phyloP scores from a whole-genome alignment of 2,329 filamentous ascomycete genomes.

The Aureobasidium sp. region DNA sequence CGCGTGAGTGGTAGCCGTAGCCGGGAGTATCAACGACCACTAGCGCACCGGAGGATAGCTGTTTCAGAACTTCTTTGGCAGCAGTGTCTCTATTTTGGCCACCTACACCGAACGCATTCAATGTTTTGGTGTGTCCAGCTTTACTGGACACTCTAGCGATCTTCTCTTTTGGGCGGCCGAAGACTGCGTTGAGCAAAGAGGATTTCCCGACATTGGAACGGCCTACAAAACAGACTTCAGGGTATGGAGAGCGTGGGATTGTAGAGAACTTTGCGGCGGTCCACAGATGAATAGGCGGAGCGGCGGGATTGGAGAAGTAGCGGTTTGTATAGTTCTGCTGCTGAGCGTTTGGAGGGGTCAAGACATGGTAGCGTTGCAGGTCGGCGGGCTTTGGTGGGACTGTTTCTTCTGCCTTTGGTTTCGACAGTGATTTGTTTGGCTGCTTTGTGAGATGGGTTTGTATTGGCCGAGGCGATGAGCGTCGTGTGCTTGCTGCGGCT shows the following conservation, averaged over 20 bases:
- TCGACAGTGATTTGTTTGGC: background rate
- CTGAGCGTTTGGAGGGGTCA: conserved; percentile 26
- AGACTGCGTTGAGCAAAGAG: conserved; percentile 58
- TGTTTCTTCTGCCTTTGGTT: background rate
- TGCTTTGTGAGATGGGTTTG: background rate
- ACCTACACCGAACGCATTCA: conserved; percentile 61
- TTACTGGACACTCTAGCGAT: conserved; percentile 52
- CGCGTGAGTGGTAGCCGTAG: conserved; percentile 56
- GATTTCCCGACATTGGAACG: conserved; percentile 66
- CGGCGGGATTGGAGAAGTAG: conserved; percentile 39
- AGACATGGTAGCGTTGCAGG: conserved; percentile 29
- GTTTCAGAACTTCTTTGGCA: conserved; percentile 33
- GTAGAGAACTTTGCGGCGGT: conserved; percentile 54
- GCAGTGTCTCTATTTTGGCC: conserved; percentile 20
- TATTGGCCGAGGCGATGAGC: background rate
- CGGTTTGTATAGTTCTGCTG: conserved; percentile 36
- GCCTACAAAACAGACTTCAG: conserved; percentile 61
- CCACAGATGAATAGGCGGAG: conserved; percentile 50
- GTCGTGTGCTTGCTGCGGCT: background rate
- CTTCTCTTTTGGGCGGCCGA: conserved; percentile 35
- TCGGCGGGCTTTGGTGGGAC: background rate
- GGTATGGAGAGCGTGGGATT: conserved; percentile 47
- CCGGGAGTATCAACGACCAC: conserved; percentile 66
- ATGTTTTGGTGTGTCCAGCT: conserved; percentile 55
- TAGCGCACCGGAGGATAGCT: conserved; percentile 37